Evolutionary conservation across 257 asterid species (phyloP).

Genomic region (Verbena officinalis): DNA sequence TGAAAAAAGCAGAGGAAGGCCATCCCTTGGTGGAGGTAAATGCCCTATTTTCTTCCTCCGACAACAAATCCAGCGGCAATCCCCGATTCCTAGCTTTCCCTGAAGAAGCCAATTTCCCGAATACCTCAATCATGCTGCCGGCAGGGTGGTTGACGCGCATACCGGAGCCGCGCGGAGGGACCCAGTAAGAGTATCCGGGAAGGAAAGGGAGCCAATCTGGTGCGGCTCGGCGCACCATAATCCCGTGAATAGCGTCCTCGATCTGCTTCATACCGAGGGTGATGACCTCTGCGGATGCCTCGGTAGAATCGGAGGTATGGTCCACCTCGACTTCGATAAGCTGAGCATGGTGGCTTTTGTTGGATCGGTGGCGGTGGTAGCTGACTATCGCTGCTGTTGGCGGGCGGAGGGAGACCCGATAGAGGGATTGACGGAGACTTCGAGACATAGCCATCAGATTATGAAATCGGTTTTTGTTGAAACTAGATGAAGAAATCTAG

Average conservation of each 20-base stretch:
- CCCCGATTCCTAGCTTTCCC: conserved; percentile 5
- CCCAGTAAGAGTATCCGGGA: conserved; percentile 59
- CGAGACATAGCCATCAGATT: conserved; percentile 53
- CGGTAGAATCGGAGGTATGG: conserved; percentile 46
- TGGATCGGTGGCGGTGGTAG: conserved; percentile 57
- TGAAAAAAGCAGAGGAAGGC: conserved; percentile 52
- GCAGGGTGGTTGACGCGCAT: conserved; percentile 28
- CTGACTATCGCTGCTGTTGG: conserved; percentile 37
- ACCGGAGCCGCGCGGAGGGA: conserved; percentile 46
- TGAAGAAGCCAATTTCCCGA: conserved; percentile 36
- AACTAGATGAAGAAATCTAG: background rate
- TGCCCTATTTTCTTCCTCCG: conserved; percentile 48
- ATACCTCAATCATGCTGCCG: conserved; percentile 37
- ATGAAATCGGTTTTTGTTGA: too few species aligned
- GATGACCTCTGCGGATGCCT: conserved; percentile 45
- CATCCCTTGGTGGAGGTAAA: conserved; percentile 43
- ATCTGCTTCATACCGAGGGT: conserved; percentile 48
- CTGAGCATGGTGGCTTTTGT: conserved; percentile 44
- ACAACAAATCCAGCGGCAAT: conserved; percentile 22
- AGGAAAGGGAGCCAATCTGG: conserved; percentile 67
- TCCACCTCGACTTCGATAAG: conserved; percentile 47
- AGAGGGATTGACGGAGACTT: conserved; percentile 40
- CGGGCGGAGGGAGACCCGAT: conserved; percentile 33
- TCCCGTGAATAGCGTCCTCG: conserved; percentile 59
- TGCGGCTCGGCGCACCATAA: conserved; percentile 57